Percentiles rank a stretch among this genome's conserved stretches.
phyloP scores from a whole-genome alignment of 257 asterid genomes.

The Cordia subcordata region DNA sequence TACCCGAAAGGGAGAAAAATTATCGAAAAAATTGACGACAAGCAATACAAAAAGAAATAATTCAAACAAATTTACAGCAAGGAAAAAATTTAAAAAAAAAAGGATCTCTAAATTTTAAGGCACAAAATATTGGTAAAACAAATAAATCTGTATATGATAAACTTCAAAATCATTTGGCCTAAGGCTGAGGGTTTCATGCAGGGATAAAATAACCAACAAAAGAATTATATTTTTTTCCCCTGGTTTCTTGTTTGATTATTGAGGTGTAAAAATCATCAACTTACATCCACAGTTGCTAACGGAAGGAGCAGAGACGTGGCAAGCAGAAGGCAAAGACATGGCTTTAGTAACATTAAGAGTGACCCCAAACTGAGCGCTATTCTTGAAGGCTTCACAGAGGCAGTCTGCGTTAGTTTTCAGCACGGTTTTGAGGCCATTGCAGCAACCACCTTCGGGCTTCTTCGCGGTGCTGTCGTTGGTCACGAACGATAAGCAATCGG shows the following conservation, averaged over 20 bases:
- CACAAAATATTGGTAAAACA: too few species aligned
- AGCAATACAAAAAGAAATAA: too few species aligned
- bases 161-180: too few species aligned
- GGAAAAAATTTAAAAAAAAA: too few species aligned
- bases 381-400: conserved; percentile 68
- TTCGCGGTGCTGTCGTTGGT: conserved; percentile 50
- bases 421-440: conserved; percentile 72
- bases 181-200: too few species aligned
- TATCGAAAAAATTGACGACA: too few species aligned
- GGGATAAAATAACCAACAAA: background rate
- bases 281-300: conserved; percentile 66
- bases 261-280: conserved; percentile 7
- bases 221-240: background rate
- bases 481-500: conserved; percentile 72
- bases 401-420: conserved; percentile 70
- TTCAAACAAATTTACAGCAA: too few species aligned
- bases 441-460: conserved; percentile 67
- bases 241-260: too few species aligned
- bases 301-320: conserved; percentile 78
- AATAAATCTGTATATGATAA: too few species aligned
- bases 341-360: conserved; percentile 73
- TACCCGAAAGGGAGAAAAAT: too few species aligned
- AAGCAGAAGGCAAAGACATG: conserved; percentile 68
- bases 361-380: conserved; percentile 82
- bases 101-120: too few species aligned